A percentile compares a stretch with the other conserved stretches of the same genome.
Evolutionary conservation across 2,329 filamentous ascomycete species (phyloP).

Genomic region (Epichloe hybrida): DNA sequence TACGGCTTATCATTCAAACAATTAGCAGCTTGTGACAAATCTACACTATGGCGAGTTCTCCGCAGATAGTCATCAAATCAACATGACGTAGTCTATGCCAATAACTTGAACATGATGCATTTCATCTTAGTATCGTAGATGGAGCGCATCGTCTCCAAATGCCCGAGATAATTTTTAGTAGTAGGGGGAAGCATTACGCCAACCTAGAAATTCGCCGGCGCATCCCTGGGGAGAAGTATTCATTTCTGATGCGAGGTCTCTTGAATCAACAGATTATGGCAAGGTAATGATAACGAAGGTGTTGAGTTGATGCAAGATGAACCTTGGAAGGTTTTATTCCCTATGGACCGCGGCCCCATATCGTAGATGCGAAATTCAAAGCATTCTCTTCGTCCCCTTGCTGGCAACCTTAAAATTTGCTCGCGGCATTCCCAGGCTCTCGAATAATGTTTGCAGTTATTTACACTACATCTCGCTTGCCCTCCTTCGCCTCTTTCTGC

Average conservation of each 20-base stretch:
- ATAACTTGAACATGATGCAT: no score
- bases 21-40: background rate
- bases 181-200: no score
- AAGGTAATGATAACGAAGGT: background rate
- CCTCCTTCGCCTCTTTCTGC: constrained; percentile 96
- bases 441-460: background rate
- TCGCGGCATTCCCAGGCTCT: background rate
- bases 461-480: constrained; percentile 80
- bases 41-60: no score
- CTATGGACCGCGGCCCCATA: background rate
- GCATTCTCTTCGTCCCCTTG: background rate
- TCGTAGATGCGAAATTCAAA: background rate
- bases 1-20: no score
- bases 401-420: background rate
- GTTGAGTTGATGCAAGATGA: background rate
- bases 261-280: background rate
- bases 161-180: no score
- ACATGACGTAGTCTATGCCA: background rate
- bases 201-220: background rate
- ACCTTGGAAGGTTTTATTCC: background rate
- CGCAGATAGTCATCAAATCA: no score
- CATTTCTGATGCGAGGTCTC: background rate
- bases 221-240: background rate
- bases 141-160: no score
- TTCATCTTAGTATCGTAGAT: no score